Conservation (phyloP, 225 moss, liverwort and hornwort species). For the Bryum argenteum region DNA sequence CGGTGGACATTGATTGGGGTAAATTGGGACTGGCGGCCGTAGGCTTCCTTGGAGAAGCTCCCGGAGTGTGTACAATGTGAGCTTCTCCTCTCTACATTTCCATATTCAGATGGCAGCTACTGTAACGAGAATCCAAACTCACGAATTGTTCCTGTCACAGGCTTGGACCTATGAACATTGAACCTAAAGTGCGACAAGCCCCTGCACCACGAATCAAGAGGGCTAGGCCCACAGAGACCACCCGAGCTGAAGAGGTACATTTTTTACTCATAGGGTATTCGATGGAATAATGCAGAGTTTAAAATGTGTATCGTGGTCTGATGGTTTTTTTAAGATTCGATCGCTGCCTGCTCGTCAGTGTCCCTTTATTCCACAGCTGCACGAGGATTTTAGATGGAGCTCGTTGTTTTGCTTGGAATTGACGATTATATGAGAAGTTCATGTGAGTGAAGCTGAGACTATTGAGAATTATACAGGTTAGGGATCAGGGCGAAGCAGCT, state of each 20-base stretch:
- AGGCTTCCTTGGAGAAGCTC: slow-evolving; percentile 56
- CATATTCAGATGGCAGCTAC: background rate
- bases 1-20: slow-evolving; percentile 64
- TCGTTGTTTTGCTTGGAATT: background rate
- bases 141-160: slow-evolving; percentile 35
- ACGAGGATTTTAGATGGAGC: background rate
- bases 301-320: background rate
- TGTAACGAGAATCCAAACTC: background rate
- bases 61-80: slow-evolving; percentile 84
- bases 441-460: slow-evolving; percentile 2
- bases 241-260: slow-evolving; percentile 72
- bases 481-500: slow-evolving; percentile 54
- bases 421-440: background rate
- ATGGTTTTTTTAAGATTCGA: background rate
- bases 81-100: background rate
- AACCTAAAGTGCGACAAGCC: slow-evolving; percentile 65
- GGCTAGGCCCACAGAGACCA: slow-evolving; percentile 54
- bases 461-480: slow-evolving; percentile 48
- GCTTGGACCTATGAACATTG: slow-evolving; percentile 95
- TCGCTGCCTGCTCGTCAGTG: background rate
- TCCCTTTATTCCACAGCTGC: background rate
- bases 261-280: background rate
- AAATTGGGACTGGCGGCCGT: slow-evolving; percentile 61
- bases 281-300: background rate
- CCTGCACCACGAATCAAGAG: slow-evolving; percentile 45